These are phyloP conservation scores for Colletotrichum caudatum DNA, from an alignment of 2,329 filamentous ascomycete species.

Conservation along the genomic window DNA sequence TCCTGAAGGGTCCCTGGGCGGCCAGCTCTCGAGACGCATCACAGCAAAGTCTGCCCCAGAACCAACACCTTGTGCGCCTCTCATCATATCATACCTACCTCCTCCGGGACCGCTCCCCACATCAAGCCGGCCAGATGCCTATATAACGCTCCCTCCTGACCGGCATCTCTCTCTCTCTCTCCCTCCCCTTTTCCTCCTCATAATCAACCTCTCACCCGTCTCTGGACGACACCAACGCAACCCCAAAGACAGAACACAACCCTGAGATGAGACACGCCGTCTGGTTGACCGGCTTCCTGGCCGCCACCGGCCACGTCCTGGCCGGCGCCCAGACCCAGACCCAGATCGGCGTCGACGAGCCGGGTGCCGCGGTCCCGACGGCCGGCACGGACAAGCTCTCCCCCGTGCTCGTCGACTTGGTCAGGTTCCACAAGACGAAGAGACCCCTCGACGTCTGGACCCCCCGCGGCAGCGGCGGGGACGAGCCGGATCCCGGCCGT, in stretches of 20 bases:
- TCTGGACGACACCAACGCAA: not conserved
- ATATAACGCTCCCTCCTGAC: not conserved
- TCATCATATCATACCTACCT: not conserved
- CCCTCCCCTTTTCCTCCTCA: not conserved
- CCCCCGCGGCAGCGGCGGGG: no score
- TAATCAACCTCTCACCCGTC: not conserved
- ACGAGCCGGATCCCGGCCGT: no score
- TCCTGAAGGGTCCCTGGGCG: not conserved
- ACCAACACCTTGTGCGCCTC: constrained; percentile 1
- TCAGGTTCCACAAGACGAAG: not conserved
- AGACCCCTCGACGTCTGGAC: no score
- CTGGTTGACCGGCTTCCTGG: not conserved
- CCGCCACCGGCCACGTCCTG: not conserved
- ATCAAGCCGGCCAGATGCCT: not conserved
- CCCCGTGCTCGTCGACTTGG: not conserved
- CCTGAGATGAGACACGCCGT: not conserved
- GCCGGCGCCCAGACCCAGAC: not conserved
- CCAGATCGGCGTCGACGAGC: no score
- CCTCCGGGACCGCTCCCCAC: not conserved
- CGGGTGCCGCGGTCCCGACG: not conserved
- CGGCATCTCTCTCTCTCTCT: not conserved
- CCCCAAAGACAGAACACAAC: not conserved
- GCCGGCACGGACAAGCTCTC: not conserved
- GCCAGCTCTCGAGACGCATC: not conserved
- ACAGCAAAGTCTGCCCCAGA: not conserved